Percentiles rank a stretch among this genome's conserved stretches.
Evolutionary conservation across 2,329 filamentous ascomycete species (phyloP).

Genomic region (Alternaria arborescens): DNA sequence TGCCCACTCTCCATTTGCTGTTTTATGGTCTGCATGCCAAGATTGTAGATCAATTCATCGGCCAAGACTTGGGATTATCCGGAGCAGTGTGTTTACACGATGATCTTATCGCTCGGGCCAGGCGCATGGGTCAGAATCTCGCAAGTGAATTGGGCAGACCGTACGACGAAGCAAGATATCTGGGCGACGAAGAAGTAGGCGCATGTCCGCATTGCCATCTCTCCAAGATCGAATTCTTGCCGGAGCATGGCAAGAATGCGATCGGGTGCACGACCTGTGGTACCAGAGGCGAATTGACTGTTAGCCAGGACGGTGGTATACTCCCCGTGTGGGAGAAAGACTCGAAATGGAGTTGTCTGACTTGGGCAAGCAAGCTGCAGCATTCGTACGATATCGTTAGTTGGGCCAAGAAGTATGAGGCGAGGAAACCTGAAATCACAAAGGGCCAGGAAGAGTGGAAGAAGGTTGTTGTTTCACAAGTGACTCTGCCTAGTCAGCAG

Average conservation of each 20-base stretch:
- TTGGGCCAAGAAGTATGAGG: neutral
- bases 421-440: neutral
- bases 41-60: neutral
- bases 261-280: neutral
- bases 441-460: neutral
- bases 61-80: neutral
- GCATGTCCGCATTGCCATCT: neutral
- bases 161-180: neutral
- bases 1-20: neutral
- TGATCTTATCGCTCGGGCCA: neutral
- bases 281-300: neutral
- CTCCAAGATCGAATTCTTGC: neutral
- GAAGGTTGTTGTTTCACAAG: neutral
- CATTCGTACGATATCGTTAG: neutral
- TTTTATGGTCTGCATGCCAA: neutral
- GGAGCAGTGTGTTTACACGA: neutral
- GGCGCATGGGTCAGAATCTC: neutral
- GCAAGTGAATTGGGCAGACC: neutral
- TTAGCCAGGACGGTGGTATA: neutral
- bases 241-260: neutral
- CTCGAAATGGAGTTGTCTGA: neutral
- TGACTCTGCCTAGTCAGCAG: neutral
- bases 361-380: neutral
- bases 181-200: neutral
- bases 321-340: neutral